Evolutionary conservation across 2,329 filamentous ascomycete genomes (phyloP), one percentile per base, ranked within the genome.

Genomic region (Diaporthe ilicicola): DNA sequence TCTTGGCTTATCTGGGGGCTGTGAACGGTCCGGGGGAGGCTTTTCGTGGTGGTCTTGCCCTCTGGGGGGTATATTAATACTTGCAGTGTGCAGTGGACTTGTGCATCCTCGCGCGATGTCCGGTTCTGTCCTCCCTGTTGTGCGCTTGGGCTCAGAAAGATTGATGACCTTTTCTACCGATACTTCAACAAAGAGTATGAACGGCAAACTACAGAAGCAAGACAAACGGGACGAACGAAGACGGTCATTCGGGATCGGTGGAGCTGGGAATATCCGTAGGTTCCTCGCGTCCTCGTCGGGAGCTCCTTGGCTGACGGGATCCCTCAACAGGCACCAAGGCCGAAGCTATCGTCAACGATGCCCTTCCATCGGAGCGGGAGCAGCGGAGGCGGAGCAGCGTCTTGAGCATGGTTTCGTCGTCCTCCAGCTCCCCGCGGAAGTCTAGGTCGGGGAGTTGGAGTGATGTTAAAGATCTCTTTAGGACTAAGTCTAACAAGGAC

Each of bases 211-310:
- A n/a, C n/a, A n/a, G n/a, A 62, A 12, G 8, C 22, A 54, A 12
- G 42, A 29, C 66, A 53, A n/a, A n/a, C 39, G 32, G 19, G 32
- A 48, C 19, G 29, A 64, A 32, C 37, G 55, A 8, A 59, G 55
- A 19, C 48, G 65, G 22, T 71, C 69, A 4, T 69, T 71, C 10
- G 69, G 69, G 9, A 71, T 71, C n/a, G 69, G 69, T 24, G 69
- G 69, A 0, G 69, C 69, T 13, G 69, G 69, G 24, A 71, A 71
- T 37, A 71, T 71, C 12, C 69, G 69, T 71, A 54, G 17, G 69
- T 50, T 24, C 22, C 29, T 32, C 22, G 4, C n/a, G 7, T 12
- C 1, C 22, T 8, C 7, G 5, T 4, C 9, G 4, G 32, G 32
- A 13, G 9, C n/a, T 19, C 1, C 17, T 44, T 27, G 9, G 2